Base-by-base conservation (phyloP, 768 basidiomycete species). In the Paxillus rubicundulus region DNA sequence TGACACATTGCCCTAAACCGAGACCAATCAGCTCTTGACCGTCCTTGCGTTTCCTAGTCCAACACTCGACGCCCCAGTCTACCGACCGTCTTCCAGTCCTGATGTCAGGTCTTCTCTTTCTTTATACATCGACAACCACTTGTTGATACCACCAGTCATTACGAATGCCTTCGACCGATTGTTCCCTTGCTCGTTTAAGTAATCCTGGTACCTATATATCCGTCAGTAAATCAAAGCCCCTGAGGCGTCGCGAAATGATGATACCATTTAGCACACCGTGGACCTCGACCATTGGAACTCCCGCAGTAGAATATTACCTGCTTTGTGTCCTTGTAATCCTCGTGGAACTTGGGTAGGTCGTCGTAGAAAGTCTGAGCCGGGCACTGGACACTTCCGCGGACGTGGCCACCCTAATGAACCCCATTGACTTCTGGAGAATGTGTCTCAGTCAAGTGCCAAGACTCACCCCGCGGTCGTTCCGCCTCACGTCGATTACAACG, bases 221-320 rank as follows among this genome's bases (percentile, higher is more conserved):
- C 34, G 21, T 47, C 9, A 10, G 40, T 42, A 16, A 50, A 43
- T 38, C 18, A 9, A 28, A 36, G 16, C 13, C 9, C 9, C 10
- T 20, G 39, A 2, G 14, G 33, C 3, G 8, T 14, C 12, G 16
- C 18, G 10, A 21, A 2, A 33, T 32, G 5, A 50, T 20, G 70
- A 30, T 62, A 82, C 82, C 81, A 84, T 63, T 74, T 76, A 17
- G 80, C 81, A 63, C 77, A 80, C 12, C 82, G 70, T 14, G 81
- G 80, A 1, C 72, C 81, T 27, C 82, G 69, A 16, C 80, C 81
- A 38, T 70, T 67, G 1, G 79, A 81, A 57, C 77, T 77, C 38
- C 71, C 66, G 50, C 80, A 83, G 51, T 82, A 82, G 52, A 84
- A 83, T 7, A 83, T 73, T 9, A 84, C 78, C 12, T 68, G 65